Evolutionary conservation across 2,329 filamentous ascomycete genomes (phyloP).

Genomic region (Akanthomyces lecanii): DNA sequence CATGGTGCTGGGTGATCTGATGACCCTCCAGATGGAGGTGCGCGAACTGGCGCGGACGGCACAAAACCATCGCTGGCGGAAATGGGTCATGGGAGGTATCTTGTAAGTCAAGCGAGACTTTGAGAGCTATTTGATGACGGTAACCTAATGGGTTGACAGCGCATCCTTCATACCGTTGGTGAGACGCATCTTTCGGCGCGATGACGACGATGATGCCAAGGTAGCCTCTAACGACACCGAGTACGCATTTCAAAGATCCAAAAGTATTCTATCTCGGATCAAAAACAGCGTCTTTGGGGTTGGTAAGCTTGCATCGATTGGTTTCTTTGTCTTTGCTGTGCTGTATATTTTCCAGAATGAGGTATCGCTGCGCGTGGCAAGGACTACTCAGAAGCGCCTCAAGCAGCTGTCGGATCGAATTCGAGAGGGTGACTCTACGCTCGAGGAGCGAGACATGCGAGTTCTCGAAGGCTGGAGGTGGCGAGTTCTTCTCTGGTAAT

Average conservation of each 20-base stretch:
- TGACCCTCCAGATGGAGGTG: conserved; percentile 41
- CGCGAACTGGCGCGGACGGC: conserved; percentile 39
- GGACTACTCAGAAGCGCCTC: conserved; percentile 47
- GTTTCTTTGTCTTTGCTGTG: conserved; percentile 53
- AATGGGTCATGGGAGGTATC: conserved; percentile 48
- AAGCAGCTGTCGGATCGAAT: conserved; percentile 45
- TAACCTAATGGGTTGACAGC: conserved; percentile 26
- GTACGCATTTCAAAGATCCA: conserved; percentile 51
- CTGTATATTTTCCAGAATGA: conserved; percentile 58
- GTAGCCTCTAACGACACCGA: conserved; percentile 49
- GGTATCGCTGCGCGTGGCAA: conserved; percentile 51
- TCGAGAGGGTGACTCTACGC: conserved; percentile 41
- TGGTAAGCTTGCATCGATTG: conserved; percentile 44
- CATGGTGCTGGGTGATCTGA: conserved; percentile 42
- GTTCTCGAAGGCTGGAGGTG: conserved; percentile 53
- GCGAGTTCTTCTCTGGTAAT: conserved; percentile 47
- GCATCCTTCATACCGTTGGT: conserved; percentile 50
- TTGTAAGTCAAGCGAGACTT: conserved; percentile 37
- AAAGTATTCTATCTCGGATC: conserved; percentile 47
- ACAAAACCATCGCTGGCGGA: conserved; percentile 48
- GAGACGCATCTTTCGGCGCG: conserved; percentile 47
- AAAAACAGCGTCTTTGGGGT: conserved; percentile 41
- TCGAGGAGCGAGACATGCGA: conserved; percentile 47
- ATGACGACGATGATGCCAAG: conserved; percentile 33
- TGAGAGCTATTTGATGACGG: background rate